These are phyloP conservation scores for Nitzschia sp. DNA, from an alignment of 108 stramenopile species.

Conservation along the genomic window DNA sequence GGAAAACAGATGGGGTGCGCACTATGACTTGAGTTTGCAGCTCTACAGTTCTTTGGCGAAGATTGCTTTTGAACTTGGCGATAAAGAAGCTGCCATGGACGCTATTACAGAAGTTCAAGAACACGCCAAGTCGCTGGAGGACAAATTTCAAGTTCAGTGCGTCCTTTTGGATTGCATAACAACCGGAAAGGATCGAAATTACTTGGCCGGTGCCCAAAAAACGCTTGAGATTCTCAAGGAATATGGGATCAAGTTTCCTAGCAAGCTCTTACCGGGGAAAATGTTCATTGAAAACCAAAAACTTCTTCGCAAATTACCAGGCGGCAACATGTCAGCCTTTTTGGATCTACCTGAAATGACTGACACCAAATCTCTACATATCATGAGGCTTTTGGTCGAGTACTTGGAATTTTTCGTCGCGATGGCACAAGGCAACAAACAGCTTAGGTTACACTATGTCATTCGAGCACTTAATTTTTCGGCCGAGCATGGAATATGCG, in stretches of 20 bases:
- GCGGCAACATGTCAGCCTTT: conserved; percentile 10
- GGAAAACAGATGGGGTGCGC: conserved; percentile 15
- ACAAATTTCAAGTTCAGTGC: conserved; percentile 35
- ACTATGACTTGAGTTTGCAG: conserved; percentile 39
- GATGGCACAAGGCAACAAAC: background rate
- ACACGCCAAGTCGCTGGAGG: conserved; percentile 33
- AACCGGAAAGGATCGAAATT: conserved; percentile 25
- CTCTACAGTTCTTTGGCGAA: conserved; percentile 30
- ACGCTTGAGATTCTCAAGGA: conserved; percentile 19
- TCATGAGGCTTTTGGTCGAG: conserved; percentile 9
- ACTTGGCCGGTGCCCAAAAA: conserved; percentile 14
- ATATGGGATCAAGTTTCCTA: conserved; percentile 31
- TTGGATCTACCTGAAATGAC: conserved; percentile 17
- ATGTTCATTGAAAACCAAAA: conserved; percentile 18
- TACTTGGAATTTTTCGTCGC: background rate
- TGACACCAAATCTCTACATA: conserved; percentile 13
- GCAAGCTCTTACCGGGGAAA: conserved; percentile 20
- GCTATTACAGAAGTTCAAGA: conserved; percentile 12
- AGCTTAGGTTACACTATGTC: background rate
- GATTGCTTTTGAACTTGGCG: conserved; percentile 11
- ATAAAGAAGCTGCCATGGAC: conserved; percentile 12
- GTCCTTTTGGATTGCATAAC: conserved; percentile 7
- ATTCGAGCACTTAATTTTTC: conserved; percentile 18
- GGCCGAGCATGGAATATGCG: conserved; percentile 12
- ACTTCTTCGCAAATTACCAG: conserved; percentile 17